phyloP scores from a whole-genome alignment of 2,329 filamentous ascomycete species.

The Penicillium aurantiogriseum region DNA sequence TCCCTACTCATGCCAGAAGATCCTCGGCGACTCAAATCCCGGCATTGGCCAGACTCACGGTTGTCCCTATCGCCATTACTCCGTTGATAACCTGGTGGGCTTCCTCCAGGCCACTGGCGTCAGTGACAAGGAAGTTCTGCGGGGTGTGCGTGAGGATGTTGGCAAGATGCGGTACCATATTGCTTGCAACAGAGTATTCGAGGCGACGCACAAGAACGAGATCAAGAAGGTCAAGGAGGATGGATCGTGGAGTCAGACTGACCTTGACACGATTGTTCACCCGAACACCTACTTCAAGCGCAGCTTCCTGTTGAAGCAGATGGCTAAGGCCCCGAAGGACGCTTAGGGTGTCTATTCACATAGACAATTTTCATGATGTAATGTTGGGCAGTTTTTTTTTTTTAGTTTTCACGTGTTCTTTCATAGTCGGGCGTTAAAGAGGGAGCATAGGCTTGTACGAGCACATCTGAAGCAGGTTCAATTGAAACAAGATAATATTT shows the following conservation, averaged over 20 bases:
- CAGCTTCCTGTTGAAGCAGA: constrained; percentile 82
- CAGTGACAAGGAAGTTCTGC: constrained; percentile 71
- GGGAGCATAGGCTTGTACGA: constrained; percentile 1
- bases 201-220: constrained; percentile 76
- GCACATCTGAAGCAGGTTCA: background rate
- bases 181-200: constrained; percentile 95
- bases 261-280: constrained; percentile 93
- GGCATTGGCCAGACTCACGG: constrained; percentile 87
- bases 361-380: constrained; percentile 50
- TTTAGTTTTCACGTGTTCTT: background rate
- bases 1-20: constrained; percentile 92
- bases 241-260: constrained; percentile 66
- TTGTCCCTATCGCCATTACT: constrained; percentile 95
- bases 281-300: constrained; percentile 98
- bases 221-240: constrained; percentile 76
- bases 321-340: constrained; percentile 55
- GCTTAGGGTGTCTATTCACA: constrained; percentile 35
- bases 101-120: constrained; percentile 79
- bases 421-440: constrained; percentile 13
- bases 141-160: constrained; percentile 83
- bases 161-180: constrained; percentile 87
- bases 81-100: constrained; percentile 75
- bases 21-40: constrained; percentile 83
- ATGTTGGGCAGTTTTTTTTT: constrained; percentile 20
- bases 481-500: constrained; percentile 1